Conservation (phyloP, 495 filamentous ascomycete genomes). For the Penicillium simplicissimum region DNA sequence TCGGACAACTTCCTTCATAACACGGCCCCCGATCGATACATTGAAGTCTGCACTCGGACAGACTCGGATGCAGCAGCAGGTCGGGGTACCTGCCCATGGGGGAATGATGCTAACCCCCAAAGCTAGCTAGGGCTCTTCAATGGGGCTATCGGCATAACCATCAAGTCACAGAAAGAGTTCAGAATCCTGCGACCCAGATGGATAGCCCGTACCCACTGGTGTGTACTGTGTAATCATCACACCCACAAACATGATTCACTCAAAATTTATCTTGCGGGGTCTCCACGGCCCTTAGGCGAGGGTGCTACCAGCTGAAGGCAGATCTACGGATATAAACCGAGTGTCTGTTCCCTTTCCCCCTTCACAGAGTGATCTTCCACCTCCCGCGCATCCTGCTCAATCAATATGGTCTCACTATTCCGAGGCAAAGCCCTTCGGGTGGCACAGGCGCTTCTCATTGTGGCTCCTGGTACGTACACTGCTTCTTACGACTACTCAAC, state of each 20-base stretch:
- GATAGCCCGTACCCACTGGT: not conserved
- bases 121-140: not conserved
- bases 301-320: not conserved
- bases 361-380: not conserved
- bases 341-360: not conserved
- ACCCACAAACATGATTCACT: not conserved
- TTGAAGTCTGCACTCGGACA: not conserved
- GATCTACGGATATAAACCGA: slow-evolving; percentile 6
- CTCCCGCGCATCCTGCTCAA: not conserved
- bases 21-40: not conserved
- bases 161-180: not conserved
- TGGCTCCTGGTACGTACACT: slow-evolving; percentile 29
- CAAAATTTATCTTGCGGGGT: slow-evolving; percentile 14
- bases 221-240: slow-evolving; percentile 4
- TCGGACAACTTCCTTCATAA: not conserved
- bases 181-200: slow-evolving; percentile 1
- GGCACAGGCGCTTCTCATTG: slow-evolving; percentile 35
- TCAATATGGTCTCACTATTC: slow-evolving; percentile 4
- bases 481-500: not conserved
- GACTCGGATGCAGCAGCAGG: slow-evolving; percentile 1
- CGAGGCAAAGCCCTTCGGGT: slow-evolving; percentile 23
- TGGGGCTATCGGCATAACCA: not conserved
- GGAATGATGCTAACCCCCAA: not conserved
- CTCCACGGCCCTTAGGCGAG: slow-evolving; percentile 2
- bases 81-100: not conserved